A percentile compares a stretch with the other conserved stretches of the same genome.
Conservation (phyloP, 345 rosid genomes). For the Citrus maxima region DNA sequence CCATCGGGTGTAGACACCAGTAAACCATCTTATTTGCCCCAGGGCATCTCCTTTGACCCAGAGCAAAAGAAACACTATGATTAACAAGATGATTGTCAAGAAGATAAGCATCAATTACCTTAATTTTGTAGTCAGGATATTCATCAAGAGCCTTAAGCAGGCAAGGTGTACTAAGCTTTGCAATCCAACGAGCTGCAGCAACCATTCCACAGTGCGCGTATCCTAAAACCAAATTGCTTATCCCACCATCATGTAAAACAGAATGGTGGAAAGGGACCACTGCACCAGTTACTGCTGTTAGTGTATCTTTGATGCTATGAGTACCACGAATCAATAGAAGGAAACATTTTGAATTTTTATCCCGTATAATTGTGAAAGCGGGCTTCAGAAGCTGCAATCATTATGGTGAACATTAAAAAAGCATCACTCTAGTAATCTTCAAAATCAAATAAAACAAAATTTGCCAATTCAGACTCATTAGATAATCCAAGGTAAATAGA, state of each 20-base stretch:
- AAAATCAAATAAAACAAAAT: neutral
- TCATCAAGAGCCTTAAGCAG: conserved; percentile 66
- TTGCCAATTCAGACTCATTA: neutral
- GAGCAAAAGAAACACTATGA: neutral
- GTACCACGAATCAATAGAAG: conserved; percentile 93
- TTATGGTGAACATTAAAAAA: conserved; percentile 6
- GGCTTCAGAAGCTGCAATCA: conserved; percentile 86
- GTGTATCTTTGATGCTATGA: conserved; percentile 93
- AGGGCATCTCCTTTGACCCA: neutral
- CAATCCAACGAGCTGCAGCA: conserved; percentile 99
- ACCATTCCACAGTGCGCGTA: conserved; percentile 99
- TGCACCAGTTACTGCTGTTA: conserved; percentile 96
- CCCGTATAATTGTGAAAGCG: conserved; percentile 84
- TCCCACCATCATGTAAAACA: conserved; percentile 89
- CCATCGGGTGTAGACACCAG: neutral
- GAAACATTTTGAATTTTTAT: conserved; percentile 57
- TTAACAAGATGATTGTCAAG: neutral
- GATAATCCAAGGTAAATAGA: too few species aligned
- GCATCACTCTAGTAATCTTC: neutral
- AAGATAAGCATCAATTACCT: conserved; percentile 47
- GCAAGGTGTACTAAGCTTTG: conserved; percentile 82
- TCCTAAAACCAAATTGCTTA: conserved; percentile 91
- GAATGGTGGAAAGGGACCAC: conserved; percentile 99
- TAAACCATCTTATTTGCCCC: neutral
- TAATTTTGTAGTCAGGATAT: conserved; percentile 64